These are phyloP conservation scores for Begonia loranthoides DNA, from an alignment of 306 rosid species.

Conservation along the genomic window DNA sequence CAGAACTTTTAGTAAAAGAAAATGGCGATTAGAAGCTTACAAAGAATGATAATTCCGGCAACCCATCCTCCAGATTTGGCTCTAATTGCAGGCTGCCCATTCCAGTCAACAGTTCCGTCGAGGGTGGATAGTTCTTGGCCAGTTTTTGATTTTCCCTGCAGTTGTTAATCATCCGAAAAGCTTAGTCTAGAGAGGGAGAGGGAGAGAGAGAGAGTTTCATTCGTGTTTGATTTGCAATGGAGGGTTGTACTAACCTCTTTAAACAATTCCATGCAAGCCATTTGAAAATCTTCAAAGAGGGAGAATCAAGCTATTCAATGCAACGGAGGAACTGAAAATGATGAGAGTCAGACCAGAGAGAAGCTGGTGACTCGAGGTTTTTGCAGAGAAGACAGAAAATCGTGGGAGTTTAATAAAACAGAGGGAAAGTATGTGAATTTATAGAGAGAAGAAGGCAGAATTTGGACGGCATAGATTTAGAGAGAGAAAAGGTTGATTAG, in stretches of 20 bases:
- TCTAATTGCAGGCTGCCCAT: constrained; percentile 72
- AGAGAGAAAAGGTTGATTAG: constrained; percentile 17
- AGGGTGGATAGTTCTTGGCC: constrained; percentile 50
- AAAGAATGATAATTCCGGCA: constrained; percentile 78
- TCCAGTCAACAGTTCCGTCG: constrained; percentile 78
- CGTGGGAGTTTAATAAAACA: constrained; percentile 13
- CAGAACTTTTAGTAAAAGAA: neutral
- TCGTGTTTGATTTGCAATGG: neutral
- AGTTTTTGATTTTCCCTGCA: constrained; percentile 35
- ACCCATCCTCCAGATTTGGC: constrained; percentile 77
- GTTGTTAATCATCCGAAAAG: neutral
- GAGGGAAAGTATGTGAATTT: constrained; percentile 23
- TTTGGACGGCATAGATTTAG: constrained; percentile 48
- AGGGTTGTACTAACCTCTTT: constrained; percentile 29
- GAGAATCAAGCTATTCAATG: neutral
- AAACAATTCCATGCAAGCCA: constrained; percentile 43
- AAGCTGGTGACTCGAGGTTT: constrained; percentile 9
- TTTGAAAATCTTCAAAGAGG: constrained; percentile 11
- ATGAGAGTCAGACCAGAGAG: constrained; percentile 12
- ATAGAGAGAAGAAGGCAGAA: constrained; percentile 33
- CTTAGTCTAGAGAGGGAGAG: too few relatives aligned
- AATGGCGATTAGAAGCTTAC: constrained; percentile 28
- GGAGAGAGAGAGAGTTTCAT: neutral
- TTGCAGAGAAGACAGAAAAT: neutral
- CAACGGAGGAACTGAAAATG: constrained; percentile 9